phyloP scores from a whole-genome alignment of 148 eudicot species.

The Heliamphora exappendiculata region DNA sequence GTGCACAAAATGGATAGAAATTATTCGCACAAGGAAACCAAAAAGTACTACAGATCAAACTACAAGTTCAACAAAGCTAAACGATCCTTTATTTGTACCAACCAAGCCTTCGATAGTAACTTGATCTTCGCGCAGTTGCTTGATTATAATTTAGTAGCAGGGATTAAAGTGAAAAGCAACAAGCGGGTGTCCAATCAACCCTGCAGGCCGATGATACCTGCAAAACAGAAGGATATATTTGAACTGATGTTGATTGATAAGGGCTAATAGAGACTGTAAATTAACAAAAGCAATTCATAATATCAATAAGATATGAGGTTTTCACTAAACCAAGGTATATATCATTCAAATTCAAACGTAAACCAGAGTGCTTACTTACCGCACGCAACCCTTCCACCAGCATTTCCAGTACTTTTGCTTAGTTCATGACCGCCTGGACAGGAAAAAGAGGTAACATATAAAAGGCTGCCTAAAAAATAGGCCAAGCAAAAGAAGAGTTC shows the following conservation, averaged over 20 bases:
- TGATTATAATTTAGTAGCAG: neutral
- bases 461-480: neutral
- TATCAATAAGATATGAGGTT: no score
- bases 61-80: neutral
- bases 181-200: constrained; percentile 19
- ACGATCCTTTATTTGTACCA: neutral
- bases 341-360: neutral
- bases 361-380: constrained; percentile 46
- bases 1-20: no score
- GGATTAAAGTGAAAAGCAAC: neutral
- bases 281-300: neutral
- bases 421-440: constrained; percentile 69
- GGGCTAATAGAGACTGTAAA: neutral
- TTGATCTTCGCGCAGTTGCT: neutral
- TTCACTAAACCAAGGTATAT: no score
- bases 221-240: neutral
- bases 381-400: constrained; percentile 76
- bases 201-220: constrained; percentile 65
- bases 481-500: neutral
- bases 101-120: neutral
- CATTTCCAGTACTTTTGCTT: constrained; percentile 74
- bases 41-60: neutral
- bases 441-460: neutral
- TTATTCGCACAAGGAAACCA: neutral
- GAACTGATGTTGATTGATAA: neutral